Conservation (phyloP, 1,139 yeast species). For the Lodderomyces elongisporus region DNA sequence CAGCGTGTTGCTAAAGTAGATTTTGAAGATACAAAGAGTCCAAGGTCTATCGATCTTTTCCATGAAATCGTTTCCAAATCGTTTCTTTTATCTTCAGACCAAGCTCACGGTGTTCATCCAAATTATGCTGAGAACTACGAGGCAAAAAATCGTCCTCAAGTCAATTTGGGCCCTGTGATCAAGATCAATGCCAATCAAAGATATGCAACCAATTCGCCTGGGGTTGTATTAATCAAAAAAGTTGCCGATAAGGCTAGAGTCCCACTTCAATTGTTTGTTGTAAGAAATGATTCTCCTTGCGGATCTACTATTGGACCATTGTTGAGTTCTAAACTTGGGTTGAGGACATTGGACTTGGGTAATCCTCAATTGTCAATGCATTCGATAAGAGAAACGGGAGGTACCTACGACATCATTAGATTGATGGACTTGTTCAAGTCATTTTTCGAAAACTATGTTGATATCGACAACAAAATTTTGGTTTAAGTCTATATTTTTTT, state of each 20-base stretch:
- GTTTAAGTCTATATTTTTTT: no score
- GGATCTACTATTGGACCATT: slow-evolving; percentile 98
- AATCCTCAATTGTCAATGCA: slow-evolving; percentile 96
- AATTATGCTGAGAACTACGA: slow-evolving; percentile 79
- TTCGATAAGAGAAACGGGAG: slow-evolving; percentile 91
- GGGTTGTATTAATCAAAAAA: slow-evolving; percentile 71
- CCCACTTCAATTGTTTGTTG: slow-evolving; percentile 81
- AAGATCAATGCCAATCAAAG: slow-evolving; percentile 94
- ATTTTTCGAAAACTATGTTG: slow-evolving; percentile 45
- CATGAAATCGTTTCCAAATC: slow-evolving; percentile 74
- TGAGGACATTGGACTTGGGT: slow-evolving; percentile 87
- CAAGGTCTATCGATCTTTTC: slow-evolving; percentile 23
- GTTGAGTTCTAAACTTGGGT: slow-evolving; percentile 81
- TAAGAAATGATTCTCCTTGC: slow-evolving; percentile 87
- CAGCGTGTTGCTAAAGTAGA: slow-evolving; percentile 55
- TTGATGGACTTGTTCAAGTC: slow-evolving; percentile 58
- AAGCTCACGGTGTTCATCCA: slow-evolving; percentile 97
- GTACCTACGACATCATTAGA: slow-evolving; percentile 64
- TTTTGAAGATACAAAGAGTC: slow-evolving; percentile 13
- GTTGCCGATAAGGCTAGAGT: slow-evolving; percentile 63
- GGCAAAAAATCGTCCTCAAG: slow-evolving; percentile 66
- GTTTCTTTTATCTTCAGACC: slow-evolving; percentile 86
- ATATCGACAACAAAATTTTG: slow-evolving; percentile 25
- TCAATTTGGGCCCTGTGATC: slow-evolving; percentile 88
- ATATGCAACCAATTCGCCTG: slow-evolving; percentile 90